These are phyloP conservation scores for Neurospora sp. DNA, from an alignment of 495 filamentous ascomycete species.

Conservation along the genomic window DNA sequence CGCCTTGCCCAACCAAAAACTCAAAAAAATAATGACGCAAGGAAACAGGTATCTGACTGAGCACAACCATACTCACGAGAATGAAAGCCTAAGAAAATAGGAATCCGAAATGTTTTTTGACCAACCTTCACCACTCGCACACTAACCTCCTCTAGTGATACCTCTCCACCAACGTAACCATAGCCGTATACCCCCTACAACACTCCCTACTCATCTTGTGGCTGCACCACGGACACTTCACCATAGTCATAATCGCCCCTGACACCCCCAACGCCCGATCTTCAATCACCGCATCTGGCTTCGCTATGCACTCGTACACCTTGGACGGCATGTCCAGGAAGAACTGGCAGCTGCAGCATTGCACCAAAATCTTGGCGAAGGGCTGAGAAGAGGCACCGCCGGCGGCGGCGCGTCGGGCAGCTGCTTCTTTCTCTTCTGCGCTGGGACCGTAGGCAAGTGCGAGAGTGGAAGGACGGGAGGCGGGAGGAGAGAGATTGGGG, in stretches of 20 bases:
- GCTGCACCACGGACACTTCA: conserved; percentile 68
- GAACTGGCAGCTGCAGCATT: conserved; percentile 72
- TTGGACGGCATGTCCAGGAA: conserved; percentile 74
- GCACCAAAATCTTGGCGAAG: conserved; percentile 66
- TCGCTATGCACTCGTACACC: conserved; percentile 63
- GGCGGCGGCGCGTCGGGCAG: conserved; percentile 6
- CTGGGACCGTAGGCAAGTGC: background rate
- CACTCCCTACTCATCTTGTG: conserved; percentile 65
- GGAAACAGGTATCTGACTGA: no score
- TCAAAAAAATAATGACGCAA: no score
- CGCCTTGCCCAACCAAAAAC: no score
- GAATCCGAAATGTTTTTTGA: no score
- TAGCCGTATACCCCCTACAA: conserved; percentile 62
- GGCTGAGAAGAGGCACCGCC: conserved; percentile 28
- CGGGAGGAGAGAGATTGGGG: background rate
- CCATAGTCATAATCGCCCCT: conserved; percentile 45
- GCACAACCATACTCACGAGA: no score
- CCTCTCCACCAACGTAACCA: conserved; percentile 58
- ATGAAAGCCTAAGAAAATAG: no score
- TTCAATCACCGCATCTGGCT: conserved; percentile 45
- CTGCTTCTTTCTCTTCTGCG: background rate
- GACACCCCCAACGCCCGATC: conserved; percentile 38
- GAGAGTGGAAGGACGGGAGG: background rate
- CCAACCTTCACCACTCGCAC: no score
- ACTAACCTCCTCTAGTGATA: conserved; percentile 35